A percentile compares a stretch with the other conserved stretches of the same genome.
These are phyloP conservation scores for Sporothrix mexicana DNA, from an alignment of 2,329 filamentous ascomycete genomes.

Conservation along the genomic window DNA sequence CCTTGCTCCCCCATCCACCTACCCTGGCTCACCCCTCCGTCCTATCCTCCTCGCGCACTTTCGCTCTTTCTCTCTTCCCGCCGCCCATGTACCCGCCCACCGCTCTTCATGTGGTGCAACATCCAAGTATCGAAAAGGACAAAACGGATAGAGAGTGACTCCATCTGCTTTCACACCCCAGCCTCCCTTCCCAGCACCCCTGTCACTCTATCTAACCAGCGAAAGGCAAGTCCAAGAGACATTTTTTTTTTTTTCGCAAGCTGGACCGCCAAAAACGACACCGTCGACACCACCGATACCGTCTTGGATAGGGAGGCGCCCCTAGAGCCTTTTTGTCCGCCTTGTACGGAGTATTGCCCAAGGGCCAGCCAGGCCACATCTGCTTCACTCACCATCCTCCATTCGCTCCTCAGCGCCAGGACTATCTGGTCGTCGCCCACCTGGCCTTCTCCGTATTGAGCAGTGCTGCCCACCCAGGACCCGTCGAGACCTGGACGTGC, in stretches of 20 bases:
- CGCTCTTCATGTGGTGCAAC: conserved; percentile 30
- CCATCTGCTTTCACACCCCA: conserved; percentile 32
- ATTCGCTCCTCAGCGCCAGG: neutral
- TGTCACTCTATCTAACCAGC: conserved; percentile 21
- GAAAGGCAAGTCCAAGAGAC: conserved; percentile 16
- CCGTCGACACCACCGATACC: neutral
- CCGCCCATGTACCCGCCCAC: conserved; percentile 19
- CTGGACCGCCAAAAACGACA: conserved; percentile 26
- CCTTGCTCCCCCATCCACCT: conserved; percentile 31
- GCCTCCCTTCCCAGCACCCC: conserved; percentile 31
- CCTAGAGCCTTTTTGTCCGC: conserved; percentile 17
- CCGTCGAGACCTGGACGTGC: conserved; percentile 31
- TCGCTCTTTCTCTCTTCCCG: conserved; percentile 8
- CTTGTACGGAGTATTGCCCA: conserved; percentile 9
- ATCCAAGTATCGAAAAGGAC: conserved; percentile 19
- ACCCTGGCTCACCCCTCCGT: conserved; percentile 24
- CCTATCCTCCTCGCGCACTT: neutral
- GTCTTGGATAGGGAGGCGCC: neutral
- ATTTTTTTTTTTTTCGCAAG: conserved; percentile 29
- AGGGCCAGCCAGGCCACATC: neutral
- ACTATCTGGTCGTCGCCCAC: conserved; percentile 19
- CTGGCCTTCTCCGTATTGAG: conserved; percentile 16
- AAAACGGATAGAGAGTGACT: conserved; percentile 18
- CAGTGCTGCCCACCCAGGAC: conserved; percentile 12
- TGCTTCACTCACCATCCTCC: conserved; percentile 5